Evolutionary conservation across 352 stramenopile species (phyloP).

Genomic region (Phytopythium montanum): DNA sequence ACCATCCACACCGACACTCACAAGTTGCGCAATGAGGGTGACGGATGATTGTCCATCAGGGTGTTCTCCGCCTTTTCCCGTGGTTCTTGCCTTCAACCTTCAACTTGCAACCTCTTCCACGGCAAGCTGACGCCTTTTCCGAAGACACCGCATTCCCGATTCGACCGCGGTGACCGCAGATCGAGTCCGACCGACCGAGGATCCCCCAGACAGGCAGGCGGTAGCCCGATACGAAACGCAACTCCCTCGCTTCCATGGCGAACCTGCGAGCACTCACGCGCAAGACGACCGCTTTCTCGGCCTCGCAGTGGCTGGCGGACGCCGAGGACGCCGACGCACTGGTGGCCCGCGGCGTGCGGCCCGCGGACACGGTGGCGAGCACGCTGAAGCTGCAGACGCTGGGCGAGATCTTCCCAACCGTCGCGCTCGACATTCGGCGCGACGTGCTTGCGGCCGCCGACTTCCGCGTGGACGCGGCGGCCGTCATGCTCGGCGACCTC

Average conservation of each 20-base stretch:
- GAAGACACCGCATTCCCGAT: not conserved
- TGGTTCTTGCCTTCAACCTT: slow-evolving; percentile 6
- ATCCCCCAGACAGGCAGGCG: no score
- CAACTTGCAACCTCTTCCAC: slow-evolving; percentile 3
- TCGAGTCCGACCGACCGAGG: no score
- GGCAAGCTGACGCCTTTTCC: not conserved
- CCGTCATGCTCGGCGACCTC: slow-evolving; percentile 55
- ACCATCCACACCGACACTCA: not conserved
- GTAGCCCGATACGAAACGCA: no score
- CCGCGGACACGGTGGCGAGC: slow-evolving; percentile 36
- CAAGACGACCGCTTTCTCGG: slow-evolving; percentile 7
- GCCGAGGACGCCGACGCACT: slow-evolving; percentile 24
- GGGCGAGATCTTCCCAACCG: slow-evolving; percentile 52
- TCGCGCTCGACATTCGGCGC: slow-evolving; percentile 41
- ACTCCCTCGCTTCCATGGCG: not conserved
- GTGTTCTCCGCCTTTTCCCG: slow-evolving; percentile 35
- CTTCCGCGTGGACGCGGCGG: slow-evolving; percentile 60
- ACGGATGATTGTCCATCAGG: slow-evolving; percentile 4
- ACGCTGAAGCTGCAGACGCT: slow-evolving; percentile 41
- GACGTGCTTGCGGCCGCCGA: slow-evolving; percentile 64
- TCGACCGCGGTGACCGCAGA: not conserved
- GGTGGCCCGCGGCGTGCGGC: slow-evolving; percentile 16
- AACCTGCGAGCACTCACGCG: not conserved
- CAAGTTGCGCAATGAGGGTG: not conserved
- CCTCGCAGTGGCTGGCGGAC: slow-evolving; percentile 30